A percentile compares a stretch with the other conserved stretches of the same genome.
phyloP scores from a whole-genome alignment of 805 yeast genomes.

The Kuraishia borneana region DNA sequence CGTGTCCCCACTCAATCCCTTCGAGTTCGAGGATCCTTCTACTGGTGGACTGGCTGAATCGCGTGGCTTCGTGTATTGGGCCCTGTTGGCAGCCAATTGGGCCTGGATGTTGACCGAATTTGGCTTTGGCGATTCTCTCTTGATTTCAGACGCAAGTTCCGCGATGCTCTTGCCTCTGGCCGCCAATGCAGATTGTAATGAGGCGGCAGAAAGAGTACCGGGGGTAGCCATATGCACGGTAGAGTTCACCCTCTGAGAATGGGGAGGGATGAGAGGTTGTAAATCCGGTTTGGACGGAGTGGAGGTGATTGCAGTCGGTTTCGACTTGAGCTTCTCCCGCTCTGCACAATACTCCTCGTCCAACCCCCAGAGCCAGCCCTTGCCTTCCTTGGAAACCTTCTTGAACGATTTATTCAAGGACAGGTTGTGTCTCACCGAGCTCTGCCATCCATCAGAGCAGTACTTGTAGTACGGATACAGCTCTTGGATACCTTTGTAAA shows the following conservation, averaged over 20 bases:
- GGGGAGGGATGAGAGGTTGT: constrained; percentile 2
- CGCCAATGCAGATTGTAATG: not conserved
- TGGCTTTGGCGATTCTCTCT: not conserved
- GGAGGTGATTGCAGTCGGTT: constrained; percentile 37
- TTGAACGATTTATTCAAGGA: constrained; percentile 78
- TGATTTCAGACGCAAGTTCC: constrained; percentile 2
- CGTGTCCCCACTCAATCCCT: constrained; percentile 40
- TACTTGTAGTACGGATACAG: constrained; percentile 84
- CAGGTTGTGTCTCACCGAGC: constrained; percentile 82
- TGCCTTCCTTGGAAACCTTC: constrained; percentile 76
- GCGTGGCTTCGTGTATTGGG: constrained; percentile 10
- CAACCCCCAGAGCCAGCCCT: constrained; percentile 91
- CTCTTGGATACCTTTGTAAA: constrained; percentile 78
- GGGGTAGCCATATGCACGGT: not conserved
- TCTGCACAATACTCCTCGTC: constrained; percentile 81
- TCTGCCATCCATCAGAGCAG: constrained; percentile 98
- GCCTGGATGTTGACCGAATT: constrained; percentile 23
- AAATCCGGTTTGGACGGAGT: not conserved
- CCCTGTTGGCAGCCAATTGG: constrained; percentile 34
- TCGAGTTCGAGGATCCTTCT: constrained; percentile 3
- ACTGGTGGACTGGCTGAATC: constrained; percentile 8
- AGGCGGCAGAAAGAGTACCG: not conserved
- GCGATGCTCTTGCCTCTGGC: constrained; percentile 2
- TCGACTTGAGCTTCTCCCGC: constrained; percentile 57
- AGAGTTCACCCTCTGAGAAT: constrained; percentile 17